Base-by-base conservation (phyloP, 2,329 filamentous ascomycete species). In the Fonsecaea pugnacius region DNA sequence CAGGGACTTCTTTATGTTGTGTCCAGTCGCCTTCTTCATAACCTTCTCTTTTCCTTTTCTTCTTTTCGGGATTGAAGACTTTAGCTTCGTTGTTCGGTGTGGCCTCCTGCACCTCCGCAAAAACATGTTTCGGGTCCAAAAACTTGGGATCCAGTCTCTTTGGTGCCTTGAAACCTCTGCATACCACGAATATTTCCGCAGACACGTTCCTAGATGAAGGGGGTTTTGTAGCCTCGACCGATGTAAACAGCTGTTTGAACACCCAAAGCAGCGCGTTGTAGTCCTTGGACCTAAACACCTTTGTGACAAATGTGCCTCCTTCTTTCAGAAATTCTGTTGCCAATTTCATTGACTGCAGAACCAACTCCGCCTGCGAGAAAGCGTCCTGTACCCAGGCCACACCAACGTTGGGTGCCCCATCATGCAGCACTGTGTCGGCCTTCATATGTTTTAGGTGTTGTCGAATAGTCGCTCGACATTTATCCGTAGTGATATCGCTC, bases 171-270 rank as follows among this genome's bases (percentile, higher is more conserved):
- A 88, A 99, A 21, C 94, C 95, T 70, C 89, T 87, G 79, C 94
- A 98, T 36, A 99, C 95, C 69, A 98, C 94, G 81, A 99, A 99
- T 46, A 98, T 98, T 82, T 99, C 95, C 70, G 95, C 95, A 7
- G 92, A 97, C 58, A 99, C 94, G 73, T 96, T 97, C 82, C 95
- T 86, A 8, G 92, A 96, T 0, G 92, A 96, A 0, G 95, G 95
- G 3, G 95, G 95, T 78, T 99, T 99, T 4, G 95, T 99, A 55
- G 96, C 94, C 76, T 99, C 94, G 68, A 99, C 95, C 70, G 95
- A 96, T 54, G 85, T 85, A 80, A 99, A 99, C 0, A 99, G 84
- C 77, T 99, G 95, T 75, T 96, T 96, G 82, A 98, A 92, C 36
- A 98, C 93, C 95, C 95, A 99, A 55, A 98, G 84, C 52, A 99